Conservation (phyloP, 345 rosid genomes). For the Ceriops zippeliana region DNA sequence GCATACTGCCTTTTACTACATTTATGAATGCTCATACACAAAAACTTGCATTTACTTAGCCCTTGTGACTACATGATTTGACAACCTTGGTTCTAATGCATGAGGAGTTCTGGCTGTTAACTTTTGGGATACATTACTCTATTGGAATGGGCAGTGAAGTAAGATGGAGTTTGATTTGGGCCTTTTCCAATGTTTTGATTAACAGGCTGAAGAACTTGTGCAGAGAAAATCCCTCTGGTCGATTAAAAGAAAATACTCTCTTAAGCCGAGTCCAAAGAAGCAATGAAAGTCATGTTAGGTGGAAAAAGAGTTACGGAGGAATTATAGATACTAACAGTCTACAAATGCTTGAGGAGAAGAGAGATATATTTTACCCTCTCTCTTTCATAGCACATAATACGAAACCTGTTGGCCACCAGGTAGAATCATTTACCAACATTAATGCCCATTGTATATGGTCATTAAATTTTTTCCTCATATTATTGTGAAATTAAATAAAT, state of each 20-base stretch:
- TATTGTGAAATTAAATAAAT: too few relatives aligned
- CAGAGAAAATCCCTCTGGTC: constrained; percentile 38
- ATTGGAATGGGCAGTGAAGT: background rate
- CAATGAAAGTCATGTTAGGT: constrained; percentile 43
- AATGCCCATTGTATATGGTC: too few relatives aligned
- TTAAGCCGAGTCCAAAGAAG: constrained; percentile 41
- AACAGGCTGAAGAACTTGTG: constrained; percentile 37
- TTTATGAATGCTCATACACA: background rate
- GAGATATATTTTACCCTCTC: constrained; percentile 77
- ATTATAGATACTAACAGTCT: constrained; percentile 68
- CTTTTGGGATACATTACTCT: background rate
- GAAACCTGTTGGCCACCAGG: constrained; percentile 99
- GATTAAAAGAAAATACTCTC: constrained; percentile 41
- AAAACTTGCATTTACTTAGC: background rate
- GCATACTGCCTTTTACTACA: too few relatives aligned
- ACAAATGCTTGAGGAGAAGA: constrained; percentile 76
- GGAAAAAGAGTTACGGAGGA: constrained; percentile 55
- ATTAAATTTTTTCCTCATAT: too few relatives aligned
- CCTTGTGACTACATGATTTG: background rate
- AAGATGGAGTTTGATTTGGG: constrained; percentile 21
- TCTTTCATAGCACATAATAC: constrained; percentile 89
- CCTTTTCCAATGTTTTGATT: constrained; percentile 19
- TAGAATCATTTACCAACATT: constrained; percentile 10
- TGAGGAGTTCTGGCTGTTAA: background rate
- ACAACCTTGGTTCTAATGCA: background rate